Percentiles rank a stretch among this genome's conserved stretches.
phyloP scores from a whole-genome alignment of 1,284 basidiomycete species.

The Heterobasidion parviporum region DNA sequence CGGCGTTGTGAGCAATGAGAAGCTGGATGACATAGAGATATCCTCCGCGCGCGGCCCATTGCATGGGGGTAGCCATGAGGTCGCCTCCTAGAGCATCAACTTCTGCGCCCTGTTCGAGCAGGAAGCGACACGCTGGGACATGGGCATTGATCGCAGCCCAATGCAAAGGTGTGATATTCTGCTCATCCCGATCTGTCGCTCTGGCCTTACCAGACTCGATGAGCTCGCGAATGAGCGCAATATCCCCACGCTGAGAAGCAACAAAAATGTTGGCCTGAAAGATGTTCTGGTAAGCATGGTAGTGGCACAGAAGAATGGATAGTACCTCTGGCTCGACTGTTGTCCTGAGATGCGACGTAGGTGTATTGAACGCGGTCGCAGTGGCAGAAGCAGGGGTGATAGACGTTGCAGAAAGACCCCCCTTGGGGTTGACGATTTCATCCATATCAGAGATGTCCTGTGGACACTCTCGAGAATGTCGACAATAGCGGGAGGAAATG shows the following conservation, averaged over 20 bases:
- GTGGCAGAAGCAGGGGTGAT: slow-evolving; percentile 20
- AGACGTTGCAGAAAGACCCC: slow-evolving; percentile 21
- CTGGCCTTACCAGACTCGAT: slow-evolving; percentile 67
- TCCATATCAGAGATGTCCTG: slow-evolving; percentile 3
- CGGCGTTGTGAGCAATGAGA: slow-evolving; percentile 82
- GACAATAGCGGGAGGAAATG: background rate
- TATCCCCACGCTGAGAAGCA: slow-evolving; percentile 84
- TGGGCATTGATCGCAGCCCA: slow-evolving; percentile 97
- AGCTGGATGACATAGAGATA: slow-evolving; percentile 94
- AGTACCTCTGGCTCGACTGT: slow-evolving; percentile 24
- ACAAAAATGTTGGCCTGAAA: slow-evolving; percentile 61
- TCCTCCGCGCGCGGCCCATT: slow-evolving; percentile 96
- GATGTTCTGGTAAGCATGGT: background rate
- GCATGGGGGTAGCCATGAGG: slow-evolving; percentile 91
- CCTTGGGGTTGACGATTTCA: slow-evolving; percentile 18
- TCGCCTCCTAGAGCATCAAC: slow-evolving; percentile 94
- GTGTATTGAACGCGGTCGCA: slow-evolving; percentile 18
- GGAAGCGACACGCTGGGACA: slow-evolving; percentile 65
- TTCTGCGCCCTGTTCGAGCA: slow-evolving; percentile 91
- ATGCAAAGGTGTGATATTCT: slow-evolving; percentile 92
- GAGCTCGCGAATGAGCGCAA: slow-evolving; percentile 57
- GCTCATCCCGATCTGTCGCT: slow-evolving; percentile 77
- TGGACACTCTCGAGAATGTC: background rate
- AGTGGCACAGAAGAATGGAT: background rate
- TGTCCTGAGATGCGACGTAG: slow-evolving; percentile 19